Base-by-base conservation (phyloP, 2,329 filamentous ascomycete species). In the Alternaria panax region DNA sequence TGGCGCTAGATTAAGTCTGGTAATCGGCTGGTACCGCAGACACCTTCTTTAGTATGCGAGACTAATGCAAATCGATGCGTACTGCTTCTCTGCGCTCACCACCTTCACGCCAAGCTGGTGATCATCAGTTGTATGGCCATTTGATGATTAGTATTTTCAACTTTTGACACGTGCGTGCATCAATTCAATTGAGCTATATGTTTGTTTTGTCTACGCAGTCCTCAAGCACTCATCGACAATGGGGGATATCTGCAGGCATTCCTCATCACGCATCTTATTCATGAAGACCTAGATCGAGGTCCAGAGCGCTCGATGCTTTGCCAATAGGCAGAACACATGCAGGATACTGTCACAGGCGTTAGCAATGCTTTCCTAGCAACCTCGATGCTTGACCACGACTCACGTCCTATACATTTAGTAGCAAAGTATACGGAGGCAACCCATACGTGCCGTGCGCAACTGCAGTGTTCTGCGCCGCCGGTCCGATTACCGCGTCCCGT, bases 221-320 rank as follows among this genome's bases (percentile, higher is more conserved):
- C 45, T 59, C 20, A 59, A 30, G 28, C 43, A 50, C 12, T 34
- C 51, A 50, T 59, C 51, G 2, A 59, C 18, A 2, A 55, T 20
- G 5, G 27, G 18, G 7, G 56, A 43, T 16, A 43, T 45, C 18
- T 27, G 43, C 18, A 59, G 51, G 41, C 56, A 59, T 12, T 59
- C 56, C 30, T 59, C 56, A 28, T 59, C 56, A 18, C 56, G 56
- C 56, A 55, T 59, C 28, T 8, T 59, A 11, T 55, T 43, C 8
- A 51, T 59, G 11, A 45, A 50, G 22, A 59, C 38, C 27, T 54
- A 51, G 2, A 59, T 32, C 9, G 51, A 42, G 22, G 38, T 51
- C 56, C n/a, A 54, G 51, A 36, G 47, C 25, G 36, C 27, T 42
- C 16, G 51, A 54, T 16, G 56, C 52, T 24, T 30, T 59, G 11